Evolutionary conservation across 2,329 filamentous ascomycete genomes (phyloP).

Genomic region (Xylaria sp.): DNA sequence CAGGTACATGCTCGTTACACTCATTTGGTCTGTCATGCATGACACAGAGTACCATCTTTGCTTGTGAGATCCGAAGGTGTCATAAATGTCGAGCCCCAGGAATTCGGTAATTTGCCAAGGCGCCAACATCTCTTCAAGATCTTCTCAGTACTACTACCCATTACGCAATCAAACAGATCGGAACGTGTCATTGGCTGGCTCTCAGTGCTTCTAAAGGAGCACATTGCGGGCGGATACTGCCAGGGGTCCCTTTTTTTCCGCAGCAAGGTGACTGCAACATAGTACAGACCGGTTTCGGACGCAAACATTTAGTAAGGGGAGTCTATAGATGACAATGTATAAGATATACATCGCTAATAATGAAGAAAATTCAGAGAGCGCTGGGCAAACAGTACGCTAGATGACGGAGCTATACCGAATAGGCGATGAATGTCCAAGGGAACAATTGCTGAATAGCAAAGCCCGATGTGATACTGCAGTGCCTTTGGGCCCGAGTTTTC

Average conservation of each 20-base stretch:
- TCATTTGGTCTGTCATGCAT: not conserved
- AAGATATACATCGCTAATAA: not conserved
- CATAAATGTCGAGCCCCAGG: not conserved
- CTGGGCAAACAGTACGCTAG: not conserved
- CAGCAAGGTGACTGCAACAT: slow-evolving; percentile 30
- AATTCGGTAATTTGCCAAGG: slow-evolving; percentile 19
- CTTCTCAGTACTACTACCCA: slow-evolving; percentile 16
- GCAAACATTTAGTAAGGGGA: slow-evolving; percentile 6
- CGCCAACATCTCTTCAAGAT: slow-evolving; percentile 11
- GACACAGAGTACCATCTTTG: not conserved
- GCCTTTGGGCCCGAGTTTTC: slow-evolving; percentile 4
- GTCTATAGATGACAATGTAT: slow-evolving; percentile 5
- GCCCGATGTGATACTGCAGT: slow-evolving; percentile 3
- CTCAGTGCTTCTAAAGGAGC: slow-evolving; percentile 30
- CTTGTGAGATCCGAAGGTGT: not conserved
- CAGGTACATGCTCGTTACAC: not conserved
- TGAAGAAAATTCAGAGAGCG: slow-evolving; percentile 1
- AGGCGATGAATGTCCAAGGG: not conserved
- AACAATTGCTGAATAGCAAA: not conserved
- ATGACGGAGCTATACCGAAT: slow-evolving; percentile 2
- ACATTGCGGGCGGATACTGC: slow-evolving; percentile 29
- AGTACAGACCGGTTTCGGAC: slow-evolving; percentile 33
- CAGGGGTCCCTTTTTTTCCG: slow-evolving; percentile 25
- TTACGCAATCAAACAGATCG: slow-evolving; percentile 28
- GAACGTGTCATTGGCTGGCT: slow-evolving; percentile 25